Conservation (phyloP, 2,329 filamentous ascomycete species). For the Curvularia lunata region DNA sequence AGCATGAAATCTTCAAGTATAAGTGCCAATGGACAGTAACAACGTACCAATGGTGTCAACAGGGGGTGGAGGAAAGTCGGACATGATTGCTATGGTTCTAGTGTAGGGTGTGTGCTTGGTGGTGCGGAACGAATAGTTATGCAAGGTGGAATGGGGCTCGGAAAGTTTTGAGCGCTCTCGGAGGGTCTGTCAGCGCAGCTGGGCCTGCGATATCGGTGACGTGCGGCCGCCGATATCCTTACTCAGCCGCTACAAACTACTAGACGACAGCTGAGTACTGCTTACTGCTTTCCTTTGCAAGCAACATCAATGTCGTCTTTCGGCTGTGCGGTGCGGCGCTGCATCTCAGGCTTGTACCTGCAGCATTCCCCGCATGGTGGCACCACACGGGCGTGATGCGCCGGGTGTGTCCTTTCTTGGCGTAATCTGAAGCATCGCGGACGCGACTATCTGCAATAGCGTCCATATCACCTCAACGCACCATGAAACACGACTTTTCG, state of each 20-base stretch:
- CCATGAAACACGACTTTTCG: slow-evolving; percentile 5
- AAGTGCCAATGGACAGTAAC: background rate
- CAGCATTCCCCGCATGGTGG: slow-evolving; percentile 18
- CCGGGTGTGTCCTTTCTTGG: slow-evolving; percentile 19
- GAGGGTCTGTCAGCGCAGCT: slow-evolving; percentile 27
- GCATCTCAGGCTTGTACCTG: slow-evolving; percentile 11
- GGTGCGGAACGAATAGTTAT: slow-evolving; percentile 11
- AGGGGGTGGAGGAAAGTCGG: slow-evolving; percentile 69
- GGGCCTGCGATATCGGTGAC: slow-evolving; percentile 44
- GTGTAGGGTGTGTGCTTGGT: slow-evolving; percentile 6
- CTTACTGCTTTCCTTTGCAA: slow-evolving; percentile 5
- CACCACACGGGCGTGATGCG: slow-evolving; percentile 15
- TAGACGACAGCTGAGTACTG: slow-evolving; percentile 24
- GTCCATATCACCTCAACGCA: background rate
- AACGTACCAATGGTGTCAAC: slow-evolving; percentile 73
- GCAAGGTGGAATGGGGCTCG: slow-evolving; percentile 14
- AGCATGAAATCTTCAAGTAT: slow-evolving; percentile 4
- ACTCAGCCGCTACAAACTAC: slow-evolving; percentile 32
- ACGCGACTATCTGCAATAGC: slow-evolving; percentile 11
- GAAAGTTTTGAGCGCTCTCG: slow-evolving; percentile 22
- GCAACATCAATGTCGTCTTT: background rate
- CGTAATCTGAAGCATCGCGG: slow-evolving; percentile 19
- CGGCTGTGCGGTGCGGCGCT: background rate
- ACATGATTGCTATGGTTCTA: slow-evolving; percentile 31
- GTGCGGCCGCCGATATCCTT: slow-evolving; percentile 33